Evolutionary conservation across 345 rosid genomes (phyloP), one percentile per base, ranked within the genome.

Genomic region (Ailanthus altissimus): DNA sequence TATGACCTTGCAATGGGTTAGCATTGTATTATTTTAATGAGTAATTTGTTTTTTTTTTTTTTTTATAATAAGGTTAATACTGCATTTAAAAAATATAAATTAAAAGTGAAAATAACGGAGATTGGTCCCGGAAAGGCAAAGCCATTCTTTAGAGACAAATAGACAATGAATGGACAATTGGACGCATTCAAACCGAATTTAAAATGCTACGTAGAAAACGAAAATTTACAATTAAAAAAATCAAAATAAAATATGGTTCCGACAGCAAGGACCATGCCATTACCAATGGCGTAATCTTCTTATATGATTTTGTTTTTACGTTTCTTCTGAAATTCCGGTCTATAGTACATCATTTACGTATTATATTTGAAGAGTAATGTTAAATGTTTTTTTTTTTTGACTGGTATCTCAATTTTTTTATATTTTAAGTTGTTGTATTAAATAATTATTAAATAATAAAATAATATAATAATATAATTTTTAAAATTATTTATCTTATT

Each of bases 101-200:
- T 3, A 43, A n/a, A 43, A n/a, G 43, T 5, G 1, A 51, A 14
- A 46, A 36, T 21, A 38, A 25, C 15, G 23, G 71, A 25, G 53
- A 63, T 38, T 63, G 78, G 62, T 64, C 36, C 49, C 51, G 38
- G 26, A 75, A n/a, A 28, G 20, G 47, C 25, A 62, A 64, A 11
- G 23, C 61, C 7, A 45, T 38, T 47, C 63, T 20, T 32, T 25
- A 10, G 63, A 53, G 23, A n/a, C 21, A 51, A 73, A 42, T 2
- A 50, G 78, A 69, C 21, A 20, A 40, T 67, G 53, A 72, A 62
- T 54, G 78, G 76, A 28, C 75, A 64, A 72, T 54, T 54, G 78
- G 76, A 28, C 75, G 57, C 71, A 79, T 68, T 76, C 80, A 79
- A 72, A 67, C 3, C 14, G 10, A 46, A 28, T 67, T 62, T 67